These are phyloP conservation scores for Candida pseudoviswanathii DNA, from an alignment of 1,139 yeast genomes.

Conservation along the genomic window DNA sequence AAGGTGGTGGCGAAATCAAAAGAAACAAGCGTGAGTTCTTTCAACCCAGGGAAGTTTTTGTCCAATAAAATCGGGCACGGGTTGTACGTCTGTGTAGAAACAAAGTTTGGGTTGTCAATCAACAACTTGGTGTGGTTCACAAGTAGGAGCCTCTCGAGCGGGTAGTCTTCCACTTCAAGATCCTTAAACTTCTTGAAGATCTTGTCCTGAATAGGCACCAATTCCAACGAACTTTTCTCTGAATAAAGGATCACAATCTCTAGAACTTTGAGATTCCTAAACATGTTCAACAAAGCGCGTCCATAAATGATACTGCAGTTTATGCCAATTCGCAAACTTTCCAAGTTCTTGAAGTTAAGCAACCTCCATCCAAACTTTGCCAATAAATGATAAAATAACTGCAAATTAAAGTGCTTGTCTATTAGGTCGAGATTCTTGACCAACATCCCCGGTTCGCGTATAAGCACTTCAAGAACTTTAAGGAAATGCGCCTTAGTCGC, in stretches of 20 bases:
- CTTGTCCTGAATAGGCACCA: slow-evolving; percentile 25
- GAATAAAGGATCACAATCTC: slow-evolving; percentile 23
- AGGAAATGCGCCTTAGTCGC: slow-evolving; percentile 24
- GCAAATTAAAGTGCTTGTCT: slow-evolving; percentile 28
- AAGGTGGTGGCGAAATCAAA: slow-evolving; percentile 33
- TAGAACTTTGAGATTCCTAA: slow-evolving; percentile 28
- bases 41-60: slow-evolving; percentile 25
- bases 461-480: slow-evolving; percentile 27
- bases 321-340: slow-evolving; percentile 28
- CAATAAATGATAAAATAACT: slow-evolving; percentile 26
- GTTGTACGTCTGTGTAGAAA: slow-evolving; percentile 23
- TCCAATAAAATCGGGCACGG: slow-evolving; percentile 29
- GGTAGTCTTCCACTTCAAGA: slow-evolving; percentile 4
- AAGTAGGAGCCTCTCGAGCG: slow-evolving; percentile 24
- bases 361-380: slow-evolving; percentile 31
- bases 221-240: slow-evolving; percentile 19
- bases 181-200: slow-evolving; percentile 17
- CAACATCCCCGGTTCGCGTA: slow-evolving; percentile 20
- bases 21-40: slow-evolving; percentile 29
- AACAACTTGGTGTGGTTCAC: slow-evolving; percentile 31
- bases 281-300: slow-evolving; percentile 26
- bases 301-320: slow-evolving; percentile 28
- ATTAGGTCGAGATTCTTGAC: slow-evolving; percentile 26
- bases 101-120: slow-evolving; percentile 11
- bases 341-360: slow-evolving; percentile 24